These are phyloP conservation scores for Metschnikowia reukaufii DNA, from an alignment of 805 yeast genomes.

Conservation along the genomic window DNA sequence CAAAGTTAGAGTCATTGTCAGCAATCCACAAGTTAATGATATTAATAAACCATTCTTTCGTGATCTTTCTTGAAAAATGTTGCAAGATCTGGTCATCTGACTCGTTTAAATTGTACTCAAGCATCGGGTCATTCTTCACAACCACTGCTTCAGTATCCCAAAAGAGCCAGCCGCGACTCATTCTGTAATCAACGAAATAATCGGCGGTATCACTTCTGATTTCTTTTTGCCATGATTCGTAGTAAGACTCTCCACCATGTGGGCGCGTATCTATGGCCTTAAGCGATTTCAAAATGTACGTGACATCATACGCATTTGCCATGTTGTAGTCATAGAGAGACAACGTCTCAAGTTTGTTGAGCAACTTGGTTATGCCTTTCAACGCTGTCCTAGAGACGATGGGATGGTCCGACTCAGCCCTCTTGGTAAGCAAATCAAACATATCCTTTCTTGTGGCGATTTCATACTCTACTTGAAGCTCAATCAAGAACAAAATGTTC, in stretches of 20 bases:
- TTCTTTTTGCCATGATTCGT: constrained; percentile 48
- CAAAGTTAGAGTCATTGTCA: constrained; percentile 67
- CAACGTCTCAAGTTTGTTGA: constrained; percentile 43
- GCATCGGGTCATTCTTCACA: constrained; percentile 33
- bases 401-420: constrained; percentile 67
- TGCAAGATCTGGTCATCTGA: constrained; percentile 45
- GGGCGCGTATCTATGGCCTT: constrained; percentile 44
- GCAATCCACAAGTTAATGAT: constrained; percentile 54
- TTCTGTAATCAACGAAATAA: constrained; percentile 58
- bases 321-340: constrained; percentile 51
- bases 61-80: constrained; percentile 45
- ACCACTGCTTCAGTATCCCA: constrained; percentile 65
- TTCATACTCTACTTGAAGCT: constrained; percentile 56
- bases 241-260: constrained; percentile 34
- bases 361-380: constrained; percentile 52
- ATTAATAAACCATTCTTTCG: constrained; percentile 57
- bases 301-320: constrained; percentile 41
- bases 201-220: constrained; percentile 48
- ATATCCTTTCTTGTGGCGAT: constrained; percentile 41
- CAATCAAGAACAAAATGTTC: constrained; percentile 50
- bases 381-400: constrained; percentile 57
- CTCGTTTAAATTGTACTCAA: constrained; percentile 32
- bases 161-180: constrained; percentile 66
- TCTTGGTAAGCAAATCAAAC: constrained; percentile 44
- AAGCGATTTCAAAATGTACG: constrained; percentile 33